Evolutionary conservation across 139 green algal genomes (phyloP).

Genomic region (Ettlia oleoabundans): DNA sequence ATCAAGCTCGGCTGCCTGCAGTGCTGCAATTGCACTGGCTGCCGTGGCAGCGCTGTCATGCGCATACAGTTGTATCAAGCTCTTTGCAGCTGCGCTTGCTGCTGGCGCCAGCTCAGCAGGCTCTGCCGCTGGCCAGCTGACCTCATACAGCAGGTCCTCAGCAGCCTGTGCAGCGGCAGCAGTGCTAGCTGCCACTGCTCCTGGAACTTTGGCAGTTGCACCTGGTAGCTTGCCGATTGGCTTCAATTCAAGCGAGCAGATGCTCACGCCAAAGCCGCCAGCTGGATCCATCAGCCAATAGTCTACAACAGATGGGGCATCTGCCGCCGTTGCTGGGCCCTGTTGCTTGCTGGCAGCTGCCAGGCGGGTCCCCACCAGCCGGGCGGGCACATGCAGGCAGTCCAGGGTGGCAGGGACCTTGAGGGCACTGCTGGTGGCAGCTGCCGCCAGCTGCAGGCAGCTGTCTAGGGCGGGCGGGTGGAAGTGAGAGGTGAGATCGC

Average conservation of each 20-base stretch:
- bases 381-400: constrained; percentile 5
- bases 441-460: constrained; percentile 68
- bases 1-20: constrained; percentile 15
- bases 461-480: constrained; percentile 66
- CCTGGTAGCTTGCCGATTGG: not conserved
- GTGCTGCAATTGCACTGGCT: not conserved
- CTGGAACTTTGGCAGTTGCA: not conserved
- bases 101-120: not conserved
- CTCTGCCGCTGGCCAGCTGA: constrained; percentile 29
- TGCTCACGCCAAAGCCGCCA: not conserved
- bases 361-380: not conserved
- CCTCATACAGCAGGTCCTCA: constrained; percentile 45
- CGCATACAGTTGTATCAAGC: not conserved
- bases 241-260: constrained; percentile 31
- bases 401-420: constrained; percentile 33
- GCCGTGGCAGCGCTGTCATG: not conserved
- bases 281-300: constrained; percentile 25
- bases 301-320: constrained; percentile 1
- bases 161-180: not conserved
- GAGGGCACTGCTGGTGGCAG: not conserved
- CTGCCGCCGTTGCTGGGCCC: not conserved
- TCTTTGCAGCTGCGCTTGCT: not conserved
- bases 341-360: constrained; percentile 22
- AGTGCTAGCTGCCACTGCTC: not conserved
- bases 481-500: constrained; percentile 30